Evolutionary conservation across 192 early-diverging fungal genomes (phyloP).

Genomic region (Coemansia asiatica): DNA sequence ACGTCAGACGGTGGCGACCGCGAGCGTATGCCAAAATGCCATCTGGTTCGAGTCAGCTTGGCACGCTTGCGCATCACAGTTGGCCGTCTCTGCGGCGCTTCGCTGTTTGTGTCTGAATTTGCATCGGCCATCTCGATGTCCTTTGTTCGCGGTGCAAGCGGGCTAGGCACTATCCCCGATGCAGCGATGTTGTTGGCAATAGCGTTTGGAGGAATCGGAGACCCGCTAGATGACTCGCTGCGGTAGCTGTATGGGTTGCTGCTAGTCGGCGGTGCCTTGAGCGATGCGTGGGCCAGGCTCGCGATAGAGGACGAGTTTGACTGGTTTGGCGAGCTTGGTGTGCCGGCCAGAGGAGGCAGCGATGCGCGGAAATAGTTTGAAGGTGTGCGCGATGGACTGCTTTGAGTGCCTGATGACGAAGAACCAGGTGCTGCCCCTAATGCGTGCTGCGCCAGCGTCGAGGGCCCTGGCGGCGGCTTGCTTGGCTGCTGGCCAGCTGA

Average conservation of each 20-base stretch:
- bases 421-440: neutral
- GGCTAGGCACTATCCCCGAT: conserved; percentile 17
- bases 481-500: conserved; percentile 7
- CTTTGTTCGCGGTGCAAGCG: conserved; percentile 5
- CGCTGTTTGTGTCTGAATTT: neutral
- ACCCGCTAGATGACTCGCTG: neutral
- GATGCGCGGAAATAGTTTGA: conserved; percentile 53
- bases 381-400: conserved; percentile 34
- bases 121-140: conserved; percentile 13
- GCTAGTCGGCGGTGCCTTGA: conserved; percentile 20
- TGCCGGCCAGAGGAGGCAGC: conserved; percentile 42
- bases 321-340: conserved; percentile 18
- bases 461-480: conserved; percentile 6
- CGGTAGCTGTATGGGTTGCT: conserved; percentile 50
- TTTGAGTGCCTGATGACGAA: neutral
- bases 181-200: neutral
- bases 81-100: conserved; percentile 10
- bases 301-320: conserved; percentile 48
- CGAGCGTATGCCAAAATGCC: conserved; percentile 98
- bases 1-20: conserved; percentile 89
- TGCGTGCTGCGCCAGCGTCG: conserved; percentile 25
- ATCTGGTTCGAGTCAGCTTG: conserved; percentile 69
- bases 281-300: conserved; percentile 36
- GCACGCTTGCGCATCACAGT: conserved; percentile 50
- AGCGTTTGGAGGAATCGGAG: conserved; percentile 1